Evolutionary conservation across 352 stramenopile genomes (phyloP), one percentile per base, ranked within the genome.

Genomic region (Lagenidium giganteum): DNA sequence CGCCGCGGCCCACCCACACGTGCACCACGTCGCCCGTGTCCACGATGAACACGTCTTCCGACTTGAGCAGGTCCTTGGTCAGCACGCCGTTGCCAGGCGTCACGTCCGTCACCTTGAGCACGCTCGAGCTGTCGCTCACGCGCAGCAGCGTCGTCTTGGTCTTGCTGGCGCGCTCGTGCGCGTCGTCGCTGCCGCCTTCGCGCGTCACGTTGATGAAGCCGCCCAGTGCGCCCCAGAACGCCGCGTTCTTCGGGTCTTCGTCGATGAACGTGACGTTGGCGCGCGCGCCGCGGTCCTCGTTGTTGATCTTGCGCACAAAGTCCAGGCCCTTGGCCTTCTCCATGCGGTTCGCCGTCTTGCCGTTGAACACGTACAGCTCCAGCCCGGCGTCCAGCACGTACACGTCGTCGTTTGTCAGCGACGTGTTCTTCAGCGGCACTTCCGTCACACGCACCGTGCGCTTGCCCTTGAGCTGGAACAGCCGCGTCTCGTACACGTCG

Each of bases 321-420:
- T 95, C 73, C 13, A 95, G 69, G 12, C 70, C 79, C 61, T 97
- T 98, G 28, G 74, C 75, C 56, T 95, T 96, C 61, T 98, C 93
- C 52, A 94, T 64, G 37, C 70, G 71, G 61, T 92, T 96, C 18
- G 76, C 77, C 0, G 74, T 61, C 41, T 83, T 69, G 31, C 86
- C 78, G 39, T 78, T 77, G 60, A 70, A 88, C 53, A 91, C 59
- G 63, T 93, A 98, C 12, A 98, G 70, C 52, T 96, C 80, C n/a
- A 90, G 61, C 3, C 87, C 93, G 3, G 61, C 69, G 59, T 98
- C 95, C 16, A 99, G 73, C 5, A 99, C 77, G 61, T 97, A 99
- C 1, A 93, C 90, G 64, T 98, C 95, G 47, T 96, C 88, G 6
- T 84, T 60, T 50, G 95, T 98, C 12, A 99, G 54, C 38, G 81